Evolutionary conservation across 2,329 filamentous ascomycete species (phyloP).

Genomic region (Hysterium pulicare): DNA sequence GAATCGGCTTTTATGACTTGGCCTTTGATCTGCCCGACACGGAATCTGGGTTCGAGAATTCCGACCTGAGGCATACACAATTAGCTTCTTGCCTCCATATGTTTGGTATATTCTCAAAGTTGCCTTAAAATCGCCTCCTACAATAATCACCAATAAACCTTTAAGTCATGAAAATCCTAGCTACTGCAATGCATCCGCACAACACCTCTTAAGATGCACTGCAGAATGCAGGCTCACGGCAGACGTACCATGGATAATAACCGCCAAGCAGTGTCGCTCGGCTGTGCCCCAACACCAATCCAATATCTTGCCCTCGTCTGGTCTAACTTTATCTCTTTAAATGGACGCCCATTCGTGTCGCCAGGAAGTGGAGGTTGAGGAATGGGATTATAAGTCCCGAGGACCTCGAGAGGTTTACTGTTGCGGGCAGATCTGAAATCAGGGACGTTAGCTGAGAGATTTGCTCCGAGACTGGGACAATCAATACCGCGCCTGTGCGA

Average conservation of each 20-base stretch:
- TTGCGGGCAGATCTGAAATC: constrained; percentile 72
- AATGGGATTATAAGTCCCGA: constrained; percentile 64
- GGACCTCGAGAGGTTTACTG: constrained; percentile 87
- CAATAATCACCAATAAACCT: not conserved
- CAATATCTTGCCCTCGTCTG: constrained; percentile 81
- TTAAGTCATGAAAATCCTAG: too few species aligned
- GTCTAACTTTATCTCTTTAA: constrained; percentile 92
- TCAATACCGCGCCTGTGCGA: constrained; percentile 80
- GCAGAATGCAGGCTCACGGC: too few species aligned
- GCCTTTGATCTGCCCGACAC: constrained; percentile 29
- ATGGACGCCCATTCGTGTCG: constrained; percentile 58
- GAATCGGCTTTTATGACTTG: constrained; percentile 28
- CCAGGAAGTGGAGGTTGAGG: constrained; percentile 52
- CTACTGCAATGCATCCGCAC: too few species aligned
- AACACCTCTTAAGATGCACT: too few species aligned
- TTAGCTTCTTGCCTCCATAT: not conserved
- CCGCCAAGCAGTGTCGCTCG: constrained; percentile 84
- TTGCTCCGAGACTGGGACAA: not conserved
- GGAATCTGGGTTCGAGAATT: constrained; percentile 36
- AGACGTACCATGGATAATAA: constrained; percentile 67
- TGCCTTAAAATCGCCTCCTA: too few species aligned
- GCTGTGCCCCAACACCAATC: constrained; percentile 95
- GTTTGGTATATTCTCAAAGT: not conserved
- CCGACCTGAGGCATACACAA: constrained; percentile 30
- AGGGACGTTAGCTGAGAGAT: not conserved